phyloP scores from a whole-genome alignment of 768 basidiomycete genomes.

The Psilocybe cyanescens region DNA sequence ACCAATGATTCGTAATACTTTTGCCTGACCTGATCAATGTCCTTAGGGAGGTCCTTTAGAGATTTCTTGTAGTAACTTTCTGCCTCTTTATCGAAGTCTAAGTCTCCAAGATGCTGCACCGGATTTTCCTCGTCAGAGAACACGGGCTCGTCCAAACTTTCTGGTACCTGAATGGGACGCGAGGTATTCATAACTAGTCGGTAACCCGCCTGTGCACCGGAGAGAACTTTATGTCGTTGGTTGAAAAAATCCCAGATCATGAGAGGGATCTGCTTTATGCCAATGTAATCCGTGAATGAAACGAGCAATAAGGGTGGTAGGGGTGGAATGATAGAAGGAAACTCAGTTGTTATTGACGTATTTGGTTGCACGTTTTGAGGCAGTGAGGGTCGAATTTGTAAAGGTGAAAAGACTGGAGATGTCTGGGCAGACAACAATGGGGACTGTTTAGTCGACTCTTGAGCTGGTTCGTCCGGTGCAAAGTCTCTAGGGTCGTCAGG shows the following conservation, averaged over 20 bases:
- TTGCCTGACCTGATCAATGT: conserved; percentile 70
- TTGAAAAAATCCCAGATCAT: conserved; percentile 97
- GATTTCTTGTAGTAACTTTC: conserved; percentile 77
- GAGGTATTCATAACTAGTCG: conserved; percentile 64
- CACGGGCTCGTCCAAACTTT: conserved; percentile 27
- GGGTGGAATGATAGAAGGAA: conserved; percentile 63
- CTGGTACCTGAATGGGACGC: conserved; percentile 56
- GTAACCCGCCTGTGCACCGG: conserved; percentile 85
- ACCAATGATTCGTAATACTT: conserved; percentile 79
- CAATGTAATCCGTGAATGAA: conserved; percentile 75
- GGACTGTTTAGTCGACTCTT: conserved; percentile 27
- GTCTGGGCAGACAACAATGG: conserved; percentile 25
- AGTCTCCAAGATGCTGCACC: conserved; percentile 47
- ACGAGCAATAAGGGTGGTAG: conserved; percentile 84
- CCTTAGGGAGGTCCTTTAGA: conserved; percentile 49
- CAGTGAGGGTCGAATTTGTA: conserved; percentile 23
- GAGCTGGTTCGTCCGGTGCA: conserved; percentile 8
- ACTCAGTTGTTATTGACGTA: conserved; percentile 34
- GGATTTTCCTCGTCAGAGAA: conserved; percentile 25
- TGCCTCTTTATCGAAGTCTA: conserved; percentile 71
- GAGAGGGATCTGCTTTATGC: conserved; percentile 80
- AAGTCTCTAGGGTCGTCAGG: conserved; percentile 29
- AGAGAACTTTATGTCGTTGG: conserved; percentile 75
- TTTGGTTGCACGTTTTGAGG: neutral
- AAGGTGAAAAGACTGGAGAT: conserved; percentile 38